These are phyloP conservation scores for Bromus sterilis DNA, from an alignment of 176 grass and related monocot species.

Conservation along the genomic window DNA sequence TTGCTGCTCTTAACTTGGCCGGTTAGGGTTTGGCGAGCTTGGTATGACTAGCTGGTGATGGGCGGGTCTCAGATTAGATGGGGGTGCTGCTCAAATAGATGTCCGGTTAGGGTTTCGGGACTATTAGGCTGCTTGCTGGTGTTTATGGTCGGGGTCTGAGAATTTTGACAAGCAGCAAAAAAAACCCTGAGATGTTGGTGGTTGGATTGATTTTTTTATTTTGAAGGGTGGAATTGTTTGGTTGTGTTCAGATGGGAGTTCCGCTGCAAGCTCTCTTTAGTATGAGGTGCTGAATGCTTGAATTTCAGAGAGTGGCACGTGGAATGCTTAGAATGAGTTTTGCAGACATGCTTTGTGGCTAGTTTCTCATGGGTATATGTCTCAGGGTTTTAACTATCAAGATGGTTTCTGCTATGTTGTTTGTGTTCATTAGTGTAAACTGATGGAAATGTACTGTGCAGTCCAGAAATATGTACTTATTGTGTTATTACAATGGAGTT, in stretches of 20 bases:
- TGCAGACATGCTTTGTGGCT: neutral
- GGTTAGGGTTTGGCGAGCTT: constrained; percentile 19
- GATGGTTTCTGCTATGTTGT: neutral
- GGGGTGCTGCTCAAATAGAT: neutral
- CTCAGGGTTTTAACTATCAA: neutral
- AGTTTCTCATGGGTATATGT: neutral
- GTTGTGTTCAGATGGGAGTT: neutral
- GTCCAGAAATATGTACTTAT: neutral
- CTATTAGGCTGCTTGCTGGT: neutral
- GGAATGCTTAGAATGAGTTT: neutral
- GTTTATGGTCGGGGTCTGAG: neutral
- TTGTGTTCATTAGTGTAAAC: neutral
- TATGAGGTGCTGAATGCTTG: neutral
- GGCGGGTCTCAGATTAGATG: neutral
- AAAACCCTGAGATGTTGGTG: neutral
- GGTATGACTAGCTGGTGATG: neutral
- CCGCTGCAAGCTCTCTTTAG: neutral
- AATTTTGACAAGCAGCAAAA: neutral
- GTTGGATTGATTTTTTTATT: neutral
- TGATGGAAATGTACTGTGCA: neutral
- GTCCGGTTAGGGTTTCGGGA: constrained; percentile 10
- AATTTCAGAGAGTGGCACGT: neutral
- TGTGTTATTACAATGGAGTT: neutral
- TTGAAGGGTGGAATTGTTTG: neutral
- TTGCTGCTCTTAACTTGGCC: constrained; percentile 17